These are phyloP conservation scores for Metschnikowia aberdeeniae DNA, from an alignment of 805 yeast species.

Conservation along the genomic window DNA sequence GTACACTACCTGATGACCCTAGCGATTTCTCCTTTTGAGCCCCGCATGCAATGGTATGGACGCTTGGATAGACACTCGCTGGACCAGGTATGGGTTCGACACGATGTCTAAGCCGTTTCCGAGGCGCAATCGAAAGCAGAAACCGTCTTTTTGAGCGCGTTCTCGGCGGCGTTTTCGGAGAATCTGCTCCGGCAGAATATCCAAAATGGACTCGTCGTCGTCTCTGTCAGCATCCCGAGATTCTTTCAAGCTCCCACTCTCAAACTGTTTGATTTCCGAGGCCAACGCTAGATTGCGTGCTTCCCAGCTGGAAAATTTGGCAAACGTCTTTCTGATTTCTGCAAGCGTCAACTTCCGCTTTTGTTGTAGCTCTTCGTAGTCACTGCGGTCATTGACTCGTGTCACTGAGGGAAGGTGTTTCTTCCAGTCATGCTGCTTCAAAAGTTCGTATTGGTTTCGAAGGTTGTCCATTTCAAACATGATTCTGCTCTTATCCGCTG, in stretches of 20 bases:
- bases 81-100: slow-evolving; percentile 9
- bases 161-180: slow-evolving; percentile 20
- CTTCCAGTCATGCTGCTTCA: slow-evolving; percentile 45
- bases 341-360: slow-evolving; percentile 51
- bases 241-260: slow-evolving; percentile 1
- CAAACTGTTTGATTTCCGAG: slow-evolving; percentile 19
- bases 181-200: slow-evolving; percentile 22
- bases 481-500: slow-evolving; percentile 50
- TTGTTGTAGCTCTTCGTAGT: slow-evolving; percentile 45
- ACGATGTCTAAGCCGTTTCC: slow-evolving; percentile 14
- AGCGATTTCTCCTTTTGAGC: background rate
- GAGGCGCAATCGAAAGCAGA: slow-evolving; percentile 9
- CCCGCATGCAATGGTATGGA: slow-evolving; percentile 1
- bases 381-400: slow-evolving; percentile 42
- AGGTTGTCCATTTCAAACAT: slow-evolving; percentile 56
- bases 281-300: slow-evolving; percentile 26
- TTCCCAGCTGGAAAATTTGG: slow-evolving; percentile 38
- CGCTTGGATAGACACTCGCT: slow-evolving; percentile 5
- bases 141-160: slow-evolving; percentile 11
- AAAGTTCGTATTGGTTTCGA: slow-evolving; percentile 38
- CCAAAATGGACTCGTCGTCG: slow-evolving; percentile 17
- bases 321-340: slow-evolving; percentile 40
- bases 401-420: slow-evolving; percentile 46
- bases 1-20: slow-evolving; percentile 5
- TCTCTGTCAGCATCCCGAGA: slow-evolving; percentile 25